Evolutionary conservation across 2,329 filamentous ascomycete species (phyloP), one percentile per base, ranked within the genome.

Genomic region (Alternaria sp.): DNA sequence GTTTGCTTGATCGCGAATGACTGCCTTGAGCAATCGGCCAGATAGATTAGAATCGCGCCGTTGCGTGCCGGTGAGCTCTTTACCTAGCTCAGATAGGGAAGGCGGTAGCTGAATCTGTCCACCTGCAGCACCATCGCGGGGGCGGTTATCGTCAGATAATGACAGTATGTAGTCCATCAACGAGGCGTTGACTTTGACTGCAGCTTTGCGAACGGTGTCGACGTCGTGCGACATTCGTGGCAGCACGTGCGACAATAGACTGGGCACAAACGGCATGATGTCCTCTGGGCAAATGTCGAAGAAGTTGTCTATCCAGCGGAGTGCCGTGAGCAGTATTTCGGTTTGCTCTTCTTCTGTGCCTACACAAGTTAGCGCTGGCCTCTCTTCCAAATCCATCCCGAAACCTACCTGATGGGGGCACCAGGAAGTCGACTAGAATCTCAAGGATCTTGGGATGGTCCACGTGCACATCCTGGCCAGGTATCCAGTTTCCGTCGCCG

Each of bases 271-370:
- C 5, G 92, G 92, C 45, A 99, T 85, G 5, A 99, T 96, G 74
- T 99, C 96, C 77, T 97, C 96, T 0, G 96, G 95, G 72, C 94
- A 97, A 49, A 99, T 98, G 67, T 98, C 94, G 70, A 99, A 91
- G 77, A 99, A 97, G 63, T 91, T 92, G 69, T 97, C 93, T 67
- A 99, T 93, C 96, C 96, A 99, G 66, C 93, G 89, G 26, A 99
- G 84, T 4, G 94, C 93, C 57, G 97, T 96, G 43, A 97, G 85
- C 47, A 97, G 87, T 67, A 96, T 94, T 74, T 97, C 93, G 77
- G 75, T 76, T 46, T 76, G 73, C 57, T 77, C 76, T 45, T 98
- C 93, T 77, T 97, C 94, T 90, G 77, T 43, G 36, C 73, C 71
- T 73, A 13, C n/a, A 69, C 57, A 10, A 58, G 58, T 73, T 66